These are phyloP conservation scores for Aspergillus sp. DNA, from an alignment of 2,329 filamentous ascomycete species.

Conservation along the genomic window DNA sequence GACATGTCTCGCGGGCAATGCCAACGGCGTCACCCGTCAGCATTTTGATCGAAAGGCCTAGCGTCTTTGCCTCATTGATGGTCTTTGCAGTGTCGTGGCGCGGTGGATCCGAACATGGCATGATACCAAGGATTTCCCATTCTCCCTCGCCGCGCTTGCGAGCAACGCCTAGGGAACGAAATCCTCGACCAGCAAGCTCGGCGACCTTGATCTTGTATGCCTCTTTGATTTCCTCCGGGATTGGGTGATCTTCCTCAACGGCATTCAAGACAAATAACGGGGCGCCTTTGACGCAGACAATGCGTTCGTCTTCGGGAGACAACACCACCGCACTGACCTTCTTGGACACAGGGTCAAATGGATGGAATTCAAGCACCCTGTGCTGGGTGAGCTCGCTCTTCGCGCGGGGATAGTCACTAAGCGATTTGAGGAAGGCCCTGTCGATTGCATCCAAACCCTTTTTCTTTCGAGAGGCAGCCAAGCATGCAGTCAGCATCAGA, in stretches of 20 bases:
- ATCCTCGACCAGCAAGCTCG: slow-evolving; percentile 85
- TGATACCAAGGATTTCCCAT: slow-evolving; percentile 91
- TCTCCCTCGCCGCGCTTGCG: slow-evolving; percentile 72
- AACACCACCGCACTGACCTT: slow-evolving; percentile 79
- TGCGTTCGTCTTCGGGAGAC: slow-evolving; percentile 72
- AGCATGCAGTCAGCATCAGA: slow-evolving; percentile 83
- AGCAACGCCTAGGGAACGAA: slow-evolving; percentile 86
- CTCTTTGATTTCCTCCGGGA: slow-evolving; percentile 66
- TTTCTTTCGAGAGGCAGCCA: slow-evolving; percentile 86
- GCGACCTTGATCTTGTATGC: slow-evolving; percentile 89
- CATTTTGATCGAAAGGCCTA: slow-evolving; percentile 91
- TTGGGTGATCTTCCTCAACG: slow-evolving; percentile 73
- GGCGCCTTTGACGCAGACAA: slow-evolving; percentile 84
- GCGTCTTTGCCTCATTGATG: slow-evolving; percentile 77
- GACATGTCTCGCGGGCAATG: slow-evolving; percentile 84
- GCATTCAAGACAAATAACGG: slow-evolving; percentile 80
- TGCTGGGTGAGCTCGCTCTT: slow-evolving; percentile 75
- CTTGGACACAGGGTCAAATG: slow-evolving; percentile 89
- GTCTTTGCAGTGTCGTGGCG: slow-evolving; percentile 85
- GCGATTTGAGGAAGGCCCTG: slow-evolving; percentile 84
- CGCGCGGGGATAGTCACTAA: slow-evolving; percentile 72
- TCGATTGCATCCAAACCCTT: slow-evolving; percentile 93
- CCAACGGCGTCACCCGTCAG: slow-evolving; percentile 90
- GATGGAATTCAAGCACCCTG: slow-evolving; percentile 73
- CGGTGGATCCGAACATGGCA: slow-evolving; percentile 87